Conservation (phyloP, 2,329 filamentous ascomycete genomes). For the Colletotrichum nymphaeae region DNA sequence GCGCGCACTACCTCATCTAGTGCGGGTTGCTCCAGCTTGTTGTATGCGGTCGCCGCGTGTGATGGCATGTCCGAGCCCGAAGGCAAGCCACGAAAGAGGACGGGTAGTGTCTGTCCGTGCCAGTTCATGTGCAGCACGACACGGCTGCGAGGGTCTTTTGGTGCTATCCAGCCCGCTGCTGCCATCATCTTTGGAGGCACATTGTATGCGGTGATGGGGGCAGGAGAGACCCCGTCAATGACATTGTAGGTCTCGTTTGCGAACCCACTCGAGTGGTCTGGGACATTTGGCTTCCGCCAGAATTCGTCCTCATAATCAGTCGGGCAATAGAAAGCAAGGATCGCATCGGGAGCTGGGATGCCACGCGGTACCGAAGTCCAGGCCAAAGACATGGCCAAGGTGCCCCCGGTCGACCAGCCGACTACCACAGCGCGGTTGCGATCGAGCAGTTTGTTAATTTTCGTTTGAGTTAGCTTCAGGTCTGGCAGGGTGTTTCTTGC, state of each 20-base stretch:
- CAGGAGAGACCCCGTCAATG: background rate
- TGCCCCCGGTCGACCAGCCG: conserved; percentile 62
- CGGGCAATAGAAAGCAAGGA: conserved; percentile 23
- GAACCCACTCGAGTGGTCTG: background rate
- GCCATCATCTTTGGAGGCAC: background rate
- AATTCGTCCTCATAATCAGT: conserved; percentile 23
- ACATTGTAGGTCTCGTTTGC: background rate
- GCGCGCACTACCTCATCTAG: conserved; percentile 35
- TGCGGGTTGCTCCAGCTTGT: background rate
- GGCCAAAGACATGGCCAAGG: conserved; percentile 55
- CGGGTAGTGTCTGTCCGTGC: conserved; percentile 48
- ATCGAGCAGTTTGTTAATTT: background rate
- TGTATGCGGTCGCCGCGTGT: conserved; percentile 7
- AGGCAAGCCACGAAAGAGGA: conserved; percentile 45
- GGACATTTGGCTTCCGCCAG: background rate
- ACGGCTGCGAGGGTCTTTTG: conserved; percentile 47
- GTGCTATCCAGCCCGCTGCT: too few species aligned
- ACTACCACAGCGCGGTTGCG: conserved; percentile 48
- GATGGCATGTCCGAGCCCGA: background rate
- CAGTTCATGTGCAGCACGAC: conserved; percentile 55
- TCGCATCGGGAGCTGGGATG: conserved; percentile 46
- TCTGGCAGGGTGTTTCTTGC: conserved; percentile 39
- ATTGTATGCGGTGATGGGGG: background rate
- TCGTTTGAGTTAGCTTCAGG: background rate
- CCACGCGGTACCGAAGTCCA: conserved; percentile 48